Conservation (phyloP, 2,329 filamentous ascomycete species). For the Aspergillus pseudoterreus region DNA sequence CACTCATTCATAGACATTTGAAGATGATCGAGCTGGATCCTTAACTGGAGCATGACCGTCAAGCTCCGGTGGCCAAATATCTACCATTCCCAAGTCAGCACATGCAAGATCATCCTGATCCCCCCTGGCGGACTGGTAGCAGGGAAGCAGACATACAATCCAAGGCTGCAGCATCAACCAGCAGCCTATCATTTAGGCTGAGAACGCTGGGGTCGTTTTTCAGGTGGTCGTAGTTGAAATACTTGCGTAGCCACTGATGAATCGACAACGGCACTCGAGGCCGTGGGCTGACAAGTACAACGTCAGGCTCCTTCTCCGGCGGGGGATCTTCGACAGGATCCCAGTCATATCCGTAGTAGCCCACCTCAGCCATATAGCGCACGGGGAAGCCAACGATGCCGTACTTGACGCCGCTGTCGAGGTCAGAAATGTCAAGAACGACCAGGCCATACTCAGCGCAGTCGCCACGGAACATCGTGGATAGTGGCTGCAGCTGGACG, state of each 20-base stretch:
- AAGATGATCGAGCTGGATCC: not conserved
- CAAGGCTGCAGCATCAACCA: constrained; percentile 8
- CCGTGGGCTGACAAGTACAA: constrained; percentile 8
- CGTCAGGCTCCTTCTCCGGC: constrained; percentile 9
- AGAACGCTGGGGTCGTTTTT: not conserved
- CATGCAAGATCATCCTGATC: constrained; percentile 1
- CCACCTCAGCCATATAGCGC: constrained; percentile 12
- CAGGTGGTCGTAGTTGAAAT: constrained; percentile 1
- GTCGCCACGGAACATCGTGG: constrained; percentile 11
- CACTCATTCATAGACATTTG: not conserved
- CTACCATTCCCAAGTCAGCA: constrained; percentile 11
- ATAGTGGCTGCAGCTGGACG: constrained; percentile 14
- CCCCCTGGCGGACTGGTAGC: not conserved
- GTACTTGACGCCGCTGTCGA: constrained; percentile 12
- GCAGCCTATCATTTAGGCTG: constrained; percentile 8
- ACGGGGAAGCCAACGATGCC: constrained; percentile 10
- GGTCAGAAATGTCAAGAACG: constrained; percentile 14
- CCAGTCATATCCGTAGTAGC: constrained; percentile 1
- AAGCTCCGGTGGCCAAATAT: constrained; percentile 12
- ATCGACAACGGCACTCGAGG: constrained; percentile 13
- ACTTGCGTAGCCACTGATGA: constrained; percentile 9
- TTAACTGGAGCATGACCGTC: constrained; percentile 1
- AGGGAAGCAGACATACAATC: constrained; percentile 11
- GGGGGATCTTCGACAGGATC: constrained; percentile 13
- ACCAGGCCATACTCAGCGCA: constrained; percentile 15